A percentile compares a stretch with the other conserved stretches of the same genome.
These are phyloP conservation scores for Ophiostoma australiae DNA, from an alignment of 2,329 filamentous ascomycete genomes.

Conservation along the genomic window DNA sequence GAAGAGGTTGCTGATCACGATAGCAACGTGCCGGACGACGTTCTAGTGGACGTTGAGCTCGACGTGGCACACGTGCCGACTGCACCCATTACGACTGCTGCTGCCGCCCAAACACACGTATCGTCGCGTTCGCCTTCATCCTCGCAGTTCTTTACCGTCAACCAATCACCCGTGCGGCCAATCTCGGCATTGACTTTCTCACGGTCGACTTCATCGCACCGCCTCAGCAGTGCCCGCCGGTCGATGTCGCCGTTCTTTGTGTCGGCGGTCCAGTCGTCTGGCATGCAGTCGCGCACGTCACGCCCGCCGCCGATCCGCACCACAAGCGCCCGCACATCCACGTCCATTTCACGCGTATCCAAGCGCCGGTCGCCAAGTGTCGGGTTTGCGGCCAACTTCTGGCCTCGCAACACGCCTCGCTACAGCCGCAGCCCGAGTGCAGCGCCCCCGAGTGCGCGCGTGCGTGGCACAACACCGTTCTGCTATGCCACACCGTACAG, in stretches of 20 bases:
- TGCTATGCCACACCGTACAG: constrained; percentile 74
- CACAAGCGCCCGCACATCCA: constrained; percentile 35
- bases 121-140: constrained; percentile 17
- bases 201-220: neutral
- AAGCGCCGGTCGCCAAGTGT: constrained; percentile 48
- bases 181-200: neutral
- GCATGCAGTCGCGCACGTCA: constrained; percentile 1
- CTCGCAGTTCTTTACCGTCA: constrained; percentile 35
- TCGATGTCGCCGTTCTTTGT: constrained; percentile 26
- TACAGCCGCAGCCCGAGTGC: constrained; percentile 43
- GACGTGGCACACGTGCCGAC: neutral
- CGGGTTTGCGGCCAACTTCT: constrained; percentile 28
- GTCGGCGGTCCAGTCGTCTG: constrained; percentile 6
- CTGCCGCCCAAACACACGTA: neutral
- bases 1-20: neutral
- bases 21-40: neutral
- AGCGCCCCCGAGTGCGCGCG: constrained; percentile 23
- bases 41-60: neutral
- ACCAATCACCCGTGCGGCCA: constrained; percentile 36
- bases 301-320: constrained; percentile 27
- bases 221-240: constrained; percentile 5
- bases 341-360: constrained; percentile 22
- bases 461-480: constrained; percentile 50
- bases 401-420: constrained; percentile 50
- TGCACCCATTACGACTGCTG: neutral